Base-by-base conservation (phyloP, 352 stramenopile species). In the Globisporangium nagaii region DNA sequence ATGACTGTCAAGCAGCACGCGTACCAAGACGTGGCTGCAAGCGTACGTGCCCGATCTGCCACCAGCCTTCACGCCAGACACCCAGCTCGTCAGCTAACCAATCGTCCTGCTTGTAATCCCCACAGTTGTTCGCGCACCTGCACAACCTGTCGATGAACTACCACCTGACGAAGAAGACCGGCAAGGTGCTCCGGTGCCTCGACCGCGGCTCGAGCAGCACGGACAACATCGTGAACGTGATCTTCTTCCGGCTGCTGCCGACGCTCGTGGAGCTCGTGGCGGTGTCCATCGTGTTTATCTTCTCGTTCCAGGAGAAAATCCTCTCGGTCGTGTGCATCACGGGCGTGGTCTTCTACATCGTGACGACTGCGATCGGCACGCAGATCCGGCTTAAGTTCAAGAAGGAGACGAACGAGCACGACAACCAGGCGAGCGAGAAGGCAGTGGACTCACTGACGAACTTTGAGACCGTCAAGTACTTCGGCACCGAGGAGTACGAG, bases 391-490 rank as follows among this genome's bases (percentile, higher is more conserved):
- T 66, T 56, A 79, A 31, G 56, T 98, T 98, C 66, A 93, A 97
- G 50, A 97, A 97, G 43, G 67, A 89, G 55, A 95, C 85, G 1
- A 97, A 96, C 57, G 73, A 94, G 37, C 84, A 98, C 66, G 95
- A 98, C 65, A 99, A 99, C 74, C 84, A 98, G 51, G 97, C 85
- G 40, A 96, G 98, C 60, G 95, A 98, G 57, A 96, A 95, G 45
- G 81, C 90, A 2, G 97, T 96, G 2, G 96, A 99, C 65, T 96
- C 79, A n/a, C 72, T 98, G n/a, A 84, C 97, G 15, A 98, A 98
- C 58, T 98, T 98, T 61, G 95, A 99, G 68, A 98, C 92, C 0
- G 94, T 99, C 56, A 98, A 99, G 66, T 97, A 97, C 58, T 98
- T 98, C 56, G 97, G 90, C 32, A 94, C 86, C 1, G 95, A 98